Base-by-base conservation (phyloP, 2,329 filamentous ascomycete species). In the Paecilomyces variotii region DNA sequence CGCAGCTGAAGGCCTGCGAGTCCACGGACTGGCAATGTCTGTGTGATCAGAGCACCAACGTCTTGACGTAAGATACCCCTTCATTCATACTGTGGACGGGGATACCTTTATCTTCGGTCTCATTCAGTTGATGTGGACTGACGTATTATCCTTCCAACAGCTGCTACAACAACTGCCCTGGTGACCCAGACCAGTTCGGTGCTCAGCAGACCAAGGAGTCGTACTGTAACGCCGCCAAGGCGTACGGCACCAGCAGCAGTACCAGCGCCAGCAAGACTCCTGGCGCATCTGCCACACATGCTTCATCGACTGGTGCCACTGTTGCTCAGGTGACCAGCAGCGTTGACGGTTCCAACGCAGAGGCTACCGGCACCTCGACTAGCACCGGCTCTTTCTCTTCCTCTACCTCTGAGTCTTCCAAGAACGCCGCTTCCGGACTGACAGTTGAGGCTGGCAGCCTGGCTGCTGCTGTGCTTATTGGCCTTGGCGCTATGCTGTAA, bases 161-260 rank as follows among this genome's bases (percentile, higher is more conserved):
- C 32, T 87, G 85, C 80, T 87, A 85, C 76, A 81, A 82, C 77
- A 84, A 85, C 77, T 87, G 85, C 75, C 83, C 84, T 56, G 71
- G 75, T 63, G 77, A 80, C 65, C 61, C 74, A 14, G 71, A 69
- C 55, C 65, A 68, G 45, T 67, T 67, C 58, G 67, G 67, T 32
- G 72, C 69, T 32, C 58, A 74, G 12, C 65, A 64, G 66, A 74
- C 64, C 60, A 70, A 60, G 60, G 65, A 50, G 57, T 69, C 72
- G 27, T 76, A 74, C 69, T 80, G 78, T 65, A 68, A 69, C 55
- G 78, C 78, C 30, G 77, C 76, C 9, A 69, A 69, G 25, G 74
- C 76, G 60, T 74, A 71, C 64, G 71, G 58, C 30, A 61, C 59
- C 51, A 62, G 57, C 54, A 59, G 57, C 60, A 61, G 63, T 39